Conservation (phyloP, 2,329 filamentous ascomycete genomes). For the Apiospora hydei region DNA sequence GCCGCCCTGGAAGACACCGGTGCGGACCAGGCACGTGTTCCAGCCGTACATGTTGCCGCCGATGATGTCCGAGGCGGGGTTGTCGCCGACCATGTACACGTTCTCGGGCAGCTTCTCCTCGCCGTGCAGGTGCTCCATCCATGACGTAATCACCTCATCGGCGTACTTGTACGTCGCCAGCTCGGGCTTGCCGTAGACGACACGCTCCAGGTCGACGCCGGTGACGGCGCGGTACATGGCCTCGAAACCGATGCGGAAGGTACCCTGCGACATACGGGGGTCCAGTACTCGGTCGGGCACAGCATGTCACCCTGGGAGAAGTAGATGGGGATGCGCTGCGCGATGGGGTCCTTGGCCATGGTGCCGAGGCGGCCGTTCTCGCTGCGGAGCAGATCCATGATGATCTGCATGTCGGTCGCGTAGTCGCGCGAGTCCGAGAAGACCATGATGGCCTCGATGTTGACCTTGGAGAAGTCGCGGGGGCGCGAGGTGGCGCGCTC, state of each 20-base stretch:
- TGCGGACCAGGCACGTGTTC: constrained; percentile 82
- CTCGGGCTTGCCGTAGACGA: constrained; percentile 79
- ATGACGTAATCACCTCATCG: constrained; percentile 73
- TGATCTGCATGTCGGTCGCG: constrained; percentile 78
- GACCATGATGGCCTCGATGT: constrained; percentile 78
- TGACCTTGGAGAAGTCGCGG: constrained; percentile 74
- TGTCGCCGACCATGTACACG: constrained; percentile 81
- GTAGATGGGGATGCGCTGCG: constrained; percentile 76
- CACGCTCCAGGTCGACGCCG: constrained; percentile 74
- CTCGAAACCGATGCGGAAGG: constrained; percentile 78
- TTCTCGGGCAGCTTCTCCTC: constrained; percentile 73
- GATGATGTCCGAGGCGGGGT: constrained; percentile 76
- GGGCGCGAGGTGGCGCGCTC: constrained; percentile 73
- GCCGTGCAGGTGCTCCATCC: constrained; percentile 80
- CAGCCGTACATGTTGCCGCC: constrained; percentile 83
- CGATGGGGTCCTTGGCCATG: constrained; percentile 68
- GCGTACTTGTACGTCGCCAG: constrained; percentile 81
- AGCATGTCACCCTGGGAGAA: constrained; percentile 57
- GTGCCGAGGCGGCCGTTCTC: constrained; percentile 73
- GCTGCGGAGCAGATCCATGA: constrained; percentile 74
- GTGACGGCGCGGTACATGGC: constrained; percentile 77
- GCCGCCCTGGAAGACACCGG: constrained; percentile 79
- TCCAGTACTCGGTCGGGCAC: constrained; percentile 71
- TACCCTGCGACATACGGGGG: constrained; percentile 76
- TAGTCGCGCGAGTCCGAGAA: constrained; percentile 79